A percentile compares a stretch with the other conserved stretches of the same genome.
phyloP scores from a whole-genome alignment of 371 early-diverging fungal species.

The Funneliformis caledonium region DNA sequence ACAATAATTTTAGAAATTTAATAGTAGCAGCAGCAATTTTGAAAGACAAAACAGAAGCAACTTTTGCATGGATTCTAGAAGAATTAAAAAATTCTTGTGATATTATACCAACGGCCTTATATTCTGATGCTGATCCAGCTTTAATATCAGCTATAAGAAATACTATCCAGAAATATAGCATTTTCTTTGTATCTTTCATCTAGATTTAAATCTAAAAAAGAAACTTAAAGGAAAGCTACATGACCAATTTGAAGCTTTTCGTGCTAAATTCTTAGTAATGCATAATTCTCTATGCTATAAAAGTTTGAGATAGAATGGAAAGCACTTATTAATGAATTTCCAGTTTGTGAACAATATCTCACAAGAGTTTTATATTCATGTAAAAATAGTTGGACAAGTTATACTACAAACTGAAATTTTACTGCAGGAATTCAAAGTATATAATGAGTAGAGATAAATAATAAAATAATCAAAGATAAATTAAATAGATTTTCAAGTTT shows the following conservation, averaged over 20 bases:
- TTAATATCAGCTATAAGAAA: background rate
- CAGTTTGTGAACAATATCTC: background rate
- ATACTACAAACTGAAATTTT: background rate
- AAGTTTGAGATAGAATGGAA: background rate
- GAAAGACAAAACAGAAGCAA: too few relatives aligned
- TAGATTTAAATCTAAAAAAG: background rate
- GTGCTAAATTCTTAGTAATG: background rate
- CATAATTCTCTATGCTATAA: background rate
- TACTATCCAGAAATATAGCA: background rate
- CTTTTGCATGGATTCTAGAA: too few relatives aligned
- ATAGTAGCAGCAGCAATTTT: too few relatives aligned
- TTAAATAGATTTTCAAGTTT: background rate
- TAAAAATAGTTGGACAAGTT: background rate
- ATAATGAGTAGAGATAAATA: background rate
- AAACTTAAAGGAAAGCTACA: background rate
- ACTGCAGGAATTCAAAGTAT: background rate
- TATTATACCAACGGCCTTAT: too few relatives aligned
- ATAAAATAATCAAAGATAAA: slow-evolving; percentile 4
- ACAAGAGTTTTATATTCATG: background rate
- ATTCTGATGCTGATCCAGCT: background rate
- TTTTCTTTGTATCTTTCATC: background rate
- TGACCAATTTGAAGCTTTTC: background rate
- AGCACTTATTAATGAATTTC: background rate
- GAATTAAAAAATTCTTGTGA: background rate
- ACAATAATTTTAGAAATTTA: too few relatives aligned